phyloP scores from a whole-genome alignment of 1,284 basidiomycete genomes.

The Ustilago xerochloae region DNA sequence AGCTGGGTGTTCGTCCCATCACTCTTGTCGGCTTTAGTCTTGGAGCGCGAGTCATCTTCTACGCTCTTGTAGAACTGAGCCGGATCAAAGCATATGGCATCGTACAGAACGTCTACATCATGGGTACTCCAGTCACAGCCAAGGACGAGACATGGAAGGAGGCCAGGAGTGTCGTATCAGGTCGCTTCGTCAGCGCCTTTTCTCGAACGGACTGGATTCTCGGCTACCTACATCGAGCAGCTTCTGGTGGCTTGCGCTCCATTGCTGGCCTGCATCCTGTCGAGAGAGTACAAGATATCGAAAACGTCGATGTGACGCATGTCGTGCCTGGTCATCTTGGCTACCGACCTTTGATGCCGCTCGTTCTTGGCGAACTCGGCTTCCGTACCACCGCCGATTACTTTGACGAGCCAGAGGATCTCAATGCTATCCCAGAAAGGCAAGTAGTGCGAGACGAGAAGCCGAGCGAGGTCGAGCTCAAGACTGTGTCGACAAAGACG shows the following conservation, averaged over 20 bases:
- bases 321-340: slow-evolving; percentile 64
- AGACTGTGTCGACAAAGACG: slow-evolving; percentile 49
- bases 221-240: slow-evolving; percentile 65
- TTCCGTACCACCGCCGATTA: slow-evolving; percentile 67
- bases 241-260: slow-evolving; percentile 64
- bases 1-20: slow-evolving; percentile 67
- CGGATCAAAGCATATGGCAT: slow-evolving; percentile 65
- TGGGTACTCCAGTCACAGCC: slow-evolving; percentile 65
- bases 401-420: slow-evolving; percentile 68
- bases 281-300: slow-evolving; percentile 62
- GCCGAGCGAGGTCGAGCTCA: slow-evolving; percentile 38
- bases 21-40: slow-evolving; percentile 67
- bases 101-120: slow-evolving; percentile 67
- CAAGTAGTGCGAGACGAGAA: slow-evolving; percentile 49
- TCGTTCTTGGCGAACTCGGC: slow-evolving; percentile 65
- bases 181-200: slow-evolving; percentile 67
- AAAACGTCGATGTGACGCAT: slow-evolving; percentile 67
- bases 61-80: slow-evolving; percentile 62
- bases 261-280: slow-evolving; percentile 67
- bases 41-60: slow-evolving; percentile 66
- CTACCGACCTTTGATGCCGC: slow-evolving; percentile 65
- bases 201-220: slow-evolving; percentile 67
- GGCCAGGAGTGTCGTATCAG: slow-evolving; percentile 61
- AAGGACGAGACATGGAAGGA: slow-evolving; percentile 62
- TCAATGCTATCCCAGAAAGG: slow-evolving; percentile 62